Conservation (phyloP, 805 yeast species). For the Metschnikowia lochheadii region DNA sequence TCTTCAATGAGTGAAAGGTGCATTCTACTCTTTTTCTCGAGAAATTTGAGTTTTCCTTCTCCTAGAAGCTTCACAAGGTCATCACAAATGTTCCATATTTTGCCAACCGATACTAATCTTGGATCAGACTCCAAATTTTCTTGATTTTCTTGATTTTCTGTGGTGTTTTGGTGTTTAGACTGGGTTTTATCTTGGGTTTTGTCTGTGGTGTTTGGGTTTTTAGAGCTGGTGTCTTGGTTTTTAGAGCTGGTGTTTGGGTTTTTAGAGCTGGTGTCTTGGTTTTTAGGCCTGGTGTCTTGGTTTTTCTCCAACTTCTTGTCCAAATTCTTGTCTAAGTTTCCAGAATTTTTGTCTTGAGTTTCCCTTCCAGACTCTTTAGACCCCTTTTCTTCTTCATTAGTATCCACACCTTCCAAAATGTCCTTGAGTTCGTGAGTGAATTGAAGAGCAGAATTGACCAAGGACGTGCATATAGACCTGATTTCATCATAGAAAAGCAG, state of each 20-base stretch:
- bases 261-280: slow-evolving; percentile 11
- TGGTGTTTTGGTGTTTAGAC: slow-evolving; percentile 18
- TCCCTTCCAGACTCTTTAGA: not conserved
- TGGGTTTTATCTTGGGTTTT: not conserved
- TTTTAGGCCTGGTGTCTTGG: not conserved
- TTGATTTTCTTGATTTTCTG: too few species aligned
- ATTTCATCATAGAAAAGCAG: slow-evolving; percentile 39
- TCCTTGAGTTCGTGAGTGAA: slow-evolving; percentile 28
- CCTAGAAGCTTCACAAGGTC: slow-evolving; percentile 36
- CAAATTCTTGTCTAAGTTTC: slow-evolving; percentile 17
- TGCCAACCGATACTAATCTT: slow-evolving; percentile 59
- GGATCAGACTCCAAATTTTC: not conserved
- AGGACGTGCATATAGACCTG: slow-evolving; percentile 18
- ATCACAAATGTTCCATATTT: slow-evolving; percentile 69
- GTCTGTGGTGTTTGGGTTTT: slow-evolving; percentile 19
- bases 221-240: slow-evolving; percentile 6
- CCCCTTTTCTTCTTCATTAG: not conserved
- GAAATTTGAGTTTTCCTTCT: slow-evolving; percentile 51
- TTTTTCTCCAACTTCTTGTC: too few species aligned
- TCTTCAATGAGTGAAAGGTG: slow-evolving; percentile 51
- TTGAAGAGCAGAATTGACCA: slow-evolving; percentile 16
- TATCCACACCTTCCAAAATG: slow-evolving; percentile 6
- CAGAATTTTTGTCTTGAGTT: slow-evolving; percentile 6
- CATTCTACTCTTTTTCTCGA: slow-evolving; percentile 44
- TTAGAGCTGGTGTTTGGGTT: slow-evolving; percentile 14